Evolutionary conservation across 768 basidiomycete genomes (phyloP).

Genomic region (Amanita phalloides): DNA sequence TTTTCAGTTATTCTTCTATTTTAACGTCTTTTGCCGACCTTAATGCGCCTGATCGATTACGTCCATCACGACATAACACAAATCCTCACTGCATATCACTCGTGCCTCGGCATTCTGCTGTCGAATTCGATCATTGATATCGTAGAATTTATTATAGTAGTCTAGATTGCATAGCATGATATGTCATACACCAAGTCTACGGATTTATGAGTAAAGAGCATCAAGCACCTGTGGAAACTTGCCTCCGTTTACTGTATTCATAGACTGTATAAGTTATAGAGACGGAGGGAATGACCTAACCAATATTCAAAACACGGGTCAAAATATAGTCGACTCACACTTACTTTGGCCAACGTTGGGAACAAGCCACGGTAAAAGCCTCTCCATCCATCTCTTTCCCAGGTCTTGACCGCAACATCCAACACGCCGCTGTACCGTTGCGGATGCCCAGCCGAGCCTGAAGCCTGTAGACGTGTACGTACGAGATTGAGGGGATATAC

Average conservation of each 20-base stretch:
- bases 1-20: slow-evolving; percentile 2
- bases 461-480: slow-evolving; percentile 91
- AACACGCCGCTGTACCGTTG: slow-evolving; percentile 80
- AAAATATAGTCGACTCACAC: slow-evolving; percentile 5
- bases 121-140: background rate
- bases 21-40: slow-evolving; percentile 2
- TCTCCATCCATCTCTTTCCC: slow-evolving; percentile 79
- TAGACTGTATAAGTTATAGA: slow-evolving; percentile 96
- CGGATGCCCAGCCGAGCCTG: slow-evolving; percentile 92
- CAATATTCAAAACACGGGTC: slow-evolving; percentile 2
- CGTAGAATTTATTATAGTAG: slow-evolving; percentile 5
- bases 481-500: slow-evolving; percentile 92
- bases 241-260: slow-evolving; percentile 78
- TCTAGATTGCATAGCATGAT: slow-evolving; percentile 10
- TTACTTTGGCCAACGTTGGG: slow-evolving; percentile 86
- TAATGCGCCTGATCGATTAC: slow-evolving; percentile 14
- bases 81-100: background rate
- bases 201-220: slow-evolving; percentile 7
- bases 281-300: slow-evolving; percentile 86
- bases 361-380: slow-evolving; percentile 91
- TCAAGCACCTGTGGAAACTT: slow-evolving; percentile 13
- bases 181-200: slow-evolving; percentile 52
- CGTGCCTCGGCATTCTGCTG: background rate
- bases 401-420: slow-evolving; percentile 78
- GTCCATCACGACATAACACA: slow-evolving; percentile 5